Evolutionary conservation across 371 early-diverging fungal species (phyloP).

Genomic region (Mucor lusitanicus): DNA sequence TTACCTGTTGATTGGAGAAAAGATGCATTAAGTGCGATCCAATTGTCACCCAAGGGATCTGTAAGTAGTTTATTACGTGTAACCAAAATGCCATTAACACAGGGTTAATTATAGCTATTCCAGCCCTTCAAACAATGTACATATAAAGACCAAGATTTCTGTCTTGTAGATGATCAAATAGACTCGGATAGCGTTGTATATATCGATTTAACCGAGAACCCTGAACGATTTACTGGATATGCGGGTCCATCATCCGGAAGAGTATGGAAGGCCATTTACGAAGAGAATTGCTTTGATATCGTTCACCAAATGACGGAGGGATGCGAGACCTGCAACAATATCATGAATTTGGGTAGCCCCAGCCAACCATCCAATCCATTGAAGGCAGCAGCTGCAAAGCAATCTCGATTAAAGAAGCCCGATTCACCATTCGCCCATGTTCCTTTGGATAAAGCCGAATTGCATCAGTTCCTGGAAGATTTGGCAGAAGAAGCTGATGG

Average conservation of each 20-base stretch:
- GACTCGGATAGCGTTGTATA: slow-evolving; percentile 68
- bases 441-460: slow-evolving; percentile 30
- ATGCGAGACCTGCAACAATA: slow-evolving; percentile 46
- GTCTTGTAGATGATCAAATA: slow-evolving; percentile 82
- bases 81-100: background rate
- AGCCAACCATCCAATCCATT: background rate
- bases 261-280: slow-evolving; percentile 94
- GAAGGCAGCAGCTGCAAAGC: background rate
- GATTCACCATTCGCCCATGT: slow-evolving; percentile 37
- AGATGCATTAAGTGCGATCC: slow-evolving; percentile 56
- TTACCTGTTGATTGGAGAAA: slow-evolving; percentile 57
- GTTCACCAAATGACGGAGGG: slow-evolving; percentile 64
- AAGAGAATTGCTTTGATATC: slow-evolving; percentile 93
- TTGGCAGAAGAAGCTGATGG: slow-evolving; percentile 56
- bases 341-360: slow-evolving; percentile 26
- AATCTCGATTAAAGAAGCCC: slow-evolving; percentile 29
- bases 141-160: slow-evolving; percentile 84
- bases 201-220: slow-evolving; percentile 88
- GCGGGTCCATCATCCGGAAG: slow-evolving; percentile 84
- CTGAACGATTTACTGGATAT: slow-evolving; percentile 97
- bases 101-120: slow-evolving; percentile 32
- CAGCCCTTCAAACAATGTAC: slow-evolving; percentile 62
- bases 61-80: slow-evolving; percentile 29
- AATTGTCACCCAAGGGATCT: slow-evolving; percentile 50
- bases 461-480: slow-evolving; percentile 45